A percentile compares a stretch with the other conserved stretches of the same genome.
phyloP scores from a whole-genome alignment of 768 basidiomycete species.

The Auricularia sp. region DNA sequence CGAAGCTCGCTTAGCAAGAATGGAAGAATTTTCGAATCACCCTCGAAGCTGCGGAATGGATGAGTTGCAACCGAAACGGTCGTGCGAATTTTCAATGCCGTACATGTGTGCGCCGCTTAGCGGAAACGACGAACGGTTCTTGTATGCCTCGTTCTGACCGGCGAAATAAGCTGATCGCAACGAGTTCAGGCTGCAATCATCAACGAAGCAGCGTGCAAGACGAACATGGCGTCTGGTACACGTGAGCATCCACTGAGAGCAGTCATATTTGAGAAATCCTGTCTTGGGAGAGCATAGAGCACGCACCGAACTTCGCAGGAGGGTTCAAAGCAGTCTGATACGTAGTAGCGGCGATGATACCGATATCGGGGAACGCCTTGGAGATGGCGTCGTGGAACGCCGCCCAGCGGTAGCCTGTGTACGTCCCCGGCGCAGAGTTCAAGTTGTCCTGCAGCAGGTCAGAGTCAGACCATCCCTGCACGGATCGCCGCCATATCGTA shows the following conservation, averaged over 20 bases:
- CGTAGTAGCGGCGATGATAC: not conserved
- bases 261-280: not conserved
- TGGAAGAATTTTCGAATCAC: not conserved
- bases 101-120: not conserved
- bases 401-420: slow-evolving; percentile 2
- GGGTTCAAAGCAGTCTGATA: not conserved
- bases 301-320: not conserved
- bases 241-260: not conserved
- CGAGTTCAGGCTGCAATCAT: not conserved
- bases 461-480: not conserved
- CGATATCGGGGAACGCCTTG: not conserved
- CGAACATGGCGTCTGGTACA: not conserved
- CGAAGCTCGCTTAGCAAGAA: not conserved
- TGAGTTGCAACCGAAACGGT: not conserved
- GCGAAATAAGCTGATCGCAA: not conserved
- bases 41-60: not conserved
- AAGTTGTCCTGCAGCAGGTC: not conserved
- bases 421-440: not conserved
- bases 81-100: not conserved
- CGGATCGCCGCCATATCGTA: not conserved
- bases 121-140: not conserved
- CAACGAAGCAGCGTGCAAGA: too few relatives aligned
- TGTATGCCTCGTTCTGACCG: not conserved
- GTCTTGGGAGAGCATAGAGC: not conserved
- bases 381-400: slow-evolving; percentile 1